Conservation (phyloP, 208 protist genomes). For the Trypanosomatidae sp. region DNA sequence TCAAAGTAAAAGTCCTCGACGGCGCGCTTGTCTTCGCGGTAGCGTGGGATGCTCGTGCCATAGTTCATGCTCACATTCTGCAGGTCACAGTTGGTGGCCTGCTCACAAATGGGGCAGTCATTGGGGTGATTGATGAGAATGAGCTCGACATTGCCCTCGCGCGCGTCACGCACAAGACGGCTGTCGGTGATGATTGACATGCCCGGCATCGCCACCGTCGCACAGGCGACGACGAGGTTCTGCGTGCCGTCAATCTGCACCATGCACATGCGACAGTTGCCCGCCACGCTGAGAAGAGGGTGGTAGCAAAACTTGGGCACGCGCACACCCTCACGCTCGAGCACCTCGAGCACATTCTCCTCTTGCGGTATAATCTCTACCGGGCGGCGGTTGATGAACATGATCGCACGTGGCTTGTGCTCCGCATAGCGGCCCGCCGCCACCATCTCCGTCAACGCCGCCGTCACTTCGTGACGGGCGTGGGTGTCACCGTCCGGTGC, state of each 20-base stretch:
- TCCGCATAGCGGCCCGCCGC: slow-evolving; percentile 78
- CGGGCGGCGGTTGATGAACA: slow-evolving; percentile 87
- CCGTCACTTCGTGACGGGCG: slow-evolving; percentile 17
- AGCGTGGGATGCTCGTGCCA: slow-evolving; percentile 79
- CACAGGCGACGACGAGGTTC: slow-evolving; percentile 93
- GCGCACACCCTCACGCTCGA: slow-evolving; percentile 80
- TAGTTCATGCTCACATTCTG: slow-evolving; percentile 92
- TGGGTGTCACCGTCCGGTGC: too few species aligned
- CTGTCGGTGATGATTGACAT: slow-evolving; percentile 96
- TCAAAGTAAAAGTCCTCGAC: slow-evolving; percentile 95
- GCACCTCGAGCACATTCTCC: slow-evolving; percentile 85
- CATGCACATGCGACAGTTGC: slow-evolving; percentile 98
- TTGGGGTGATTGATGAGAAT: slow-evolving; percentile 96
- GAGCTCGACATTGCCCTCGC: slow-evolving; percentile 95
- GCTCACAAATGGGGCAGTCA: slow-evolving; percentile 95
- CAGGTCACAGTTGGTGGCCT: slow-evolving; percentile 95
- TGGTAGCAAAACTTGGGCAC: slow-evolving; percentile 90
- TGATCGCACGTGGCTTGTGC: slow-evolving; percentile 77
- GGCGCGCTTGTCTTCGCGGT: slow-evolving; percentile 82
- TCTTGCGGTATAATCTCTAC: slow-evolving; percentile 87
- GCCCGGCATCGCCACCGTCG: slow-evolving; percentile 88
- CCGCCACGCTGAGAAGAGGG: slow-evolving; percentile 89
- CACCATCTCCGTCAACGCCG: slow-evolving; percentile 40
- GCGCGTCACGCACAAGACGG: slow-evolving; percentile 88
- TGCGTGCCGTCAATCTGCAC: slow-evolving; percentile 93